Base-by-base conservation (phyloP, 805 yeast genomes). In the Kodamaea nitidulidarum region DNA sequence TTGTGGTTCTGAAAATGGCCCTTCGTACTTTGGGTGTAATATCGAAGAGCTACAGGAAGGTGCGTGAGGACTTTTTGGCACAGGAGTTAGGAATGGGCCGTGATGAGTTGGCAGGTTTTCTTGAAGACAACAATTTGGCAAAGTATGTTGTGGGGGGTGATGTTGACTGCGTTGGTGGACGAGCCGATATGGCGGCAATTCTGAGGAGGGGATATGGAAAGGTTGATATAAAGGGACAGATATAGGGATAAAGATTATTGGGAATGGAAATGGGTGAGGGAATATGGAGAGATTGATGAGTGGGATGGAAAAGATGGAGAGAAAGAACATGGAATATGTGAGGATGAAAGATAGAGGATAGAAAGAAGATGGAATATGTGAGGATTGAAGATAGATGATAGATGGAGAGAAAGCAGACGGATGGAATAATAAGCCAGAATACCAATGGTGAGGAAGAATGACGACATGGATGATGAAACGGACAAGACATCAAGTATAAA, bases 161-260 rank as follows among this genome's bases (percentile, higher is more conserved):
- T 4, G 55, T 65, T 35, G 71, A 67, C 43, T 64, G 67, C 39
- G 48, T 49, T 1, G 44, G 46, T 2, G 56, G 67, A 2, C 56
- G 74, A 41, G 59, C 62, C 0, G 52, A 54, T 0, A 56, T 63
- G 31, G 44, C 57, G 43, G 45, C 64, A 53, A 35, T 67, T 60
- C 47, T 60, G 58, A 44, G 60, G 49, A 35, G 64, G 2, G 64
- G 61, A 24, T 71, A 72, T 48, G 75, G 65, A 43, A 81, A 72
- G 53, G 80, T 90, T 10, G 97, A 90, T 55, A 88, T 91, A 45
- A 90, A 90, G 66, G 98, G 98, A 1, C 97, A 90, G 61, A 71
- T 80, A 6, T 81, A 58, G 48, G 16, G 15, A 17, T 7, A 26
- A 18, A 24, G 25, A 21, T 9, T 7, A 9, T 21, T n/a, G n/a